Conservation (phyloP, 352 stramenopile species). For the Phytophthora cajani region DNA sequence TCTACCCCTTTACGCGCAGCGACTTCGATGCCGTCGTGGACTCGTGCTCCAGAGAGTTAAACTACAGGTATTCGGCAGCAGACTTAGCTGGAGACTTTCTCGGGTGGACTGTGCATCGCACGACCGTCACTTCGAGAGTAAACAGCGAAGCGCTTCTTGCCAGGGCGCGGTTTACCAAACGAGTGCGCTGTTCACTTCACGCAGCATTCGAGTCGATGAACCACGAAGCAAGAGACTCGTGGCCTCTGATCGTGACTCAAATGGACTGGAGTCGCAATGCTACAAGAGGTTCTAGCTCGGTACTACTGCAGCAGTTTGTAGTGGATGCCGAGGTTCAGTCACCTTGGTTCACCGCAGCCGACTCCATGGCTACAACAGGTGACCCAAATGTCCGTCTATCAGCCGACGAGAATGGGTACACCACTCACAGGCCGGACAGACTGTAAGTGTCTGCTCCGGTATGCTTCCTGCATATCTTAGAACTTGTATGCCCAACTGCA, state of each 20-base stretch:
- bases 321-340: background rate
- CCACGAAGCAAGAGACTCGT: slow-evolving; percentile 22
- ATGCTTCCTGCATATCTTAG: background rate
- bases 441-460: background rate
- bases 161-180: slow-evolving; percentile 15
- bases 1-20: slow-evolving; percentile 2
- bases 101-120: slow-evolving; percentile 9
- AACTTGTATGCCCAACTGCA: background rate
- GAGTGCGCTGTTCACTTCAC: slow-evolving; percentile 2
- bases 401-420: background rate
- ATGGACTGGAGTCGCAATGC: slow-evolving; percentile 30
- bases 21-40: slow-evolving; percentile 2
- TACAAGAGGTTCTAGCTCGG: slow-evolving; percentile 1
- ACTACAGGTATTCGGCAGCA: background rate
- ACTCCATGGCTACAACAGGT: background rate
- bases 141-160: background rate
- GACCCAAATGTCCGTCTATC: background rate
- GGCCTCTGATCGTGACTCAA: slow-evolving; percentile 23
- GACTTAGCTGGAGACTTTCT: slow-evolving; percentile 4
- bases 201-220: slow-evolving; percentile 15
- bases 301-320: slow-evolving; percentile 31
- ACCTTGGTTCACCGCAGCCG: background rate
- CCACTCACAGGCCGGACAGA: background rate
- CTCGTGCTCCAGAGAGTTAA: slow-evolving; percentile 17
- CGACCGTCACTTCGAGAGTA: slow-evolving; percentile 1